phyloP scores from a whole-genome alignment of 352 stramenopile genomes.

The Phytophthora uliginosa region DNA sequence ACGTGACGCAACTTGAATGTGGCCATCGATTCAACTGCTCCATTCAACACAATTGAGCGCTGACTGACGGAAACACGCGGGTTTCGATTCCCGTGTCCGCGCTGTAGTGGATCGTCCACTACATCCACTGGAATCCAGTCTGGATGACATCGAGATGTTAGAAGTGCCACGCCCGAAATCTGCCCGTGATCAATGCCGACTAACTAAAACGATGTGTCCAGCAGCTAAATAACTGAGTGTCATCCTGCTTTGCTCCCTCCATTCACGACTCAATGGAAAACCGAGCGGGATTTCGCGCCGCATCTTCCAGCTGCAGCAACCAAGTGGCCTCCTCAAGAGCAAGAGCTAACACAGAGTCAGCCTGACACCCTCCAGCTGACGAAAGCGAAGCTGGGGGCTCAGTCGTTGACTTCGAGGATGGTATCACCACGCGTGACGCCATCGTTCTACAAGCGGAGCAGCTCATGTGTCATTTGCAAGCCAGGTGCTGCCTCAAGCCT shows the following conservation, averaged over 20 bases:
- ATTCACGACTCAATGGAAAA: not conserved
- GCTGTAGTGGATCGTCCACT: no score
- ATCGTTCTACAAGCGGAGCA: no score
- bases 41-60: not conserved
- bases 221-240: not conserved
- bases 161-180: not conserved
- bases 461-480: no score
- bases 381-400: constrained; percentile 1
- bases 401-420: no score
- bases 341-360: not conserved
- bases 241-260: not conserved
- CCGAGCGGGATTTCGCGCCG: not conserved
- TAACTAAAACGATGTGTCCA: not conserved
- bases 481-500: no score
- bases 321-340: not conserved
- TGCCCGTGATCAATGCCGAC: not conserved
- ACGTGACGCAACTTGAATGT: constrained; percentile 53
- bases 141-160: not conserved
- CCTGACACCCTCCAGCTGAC: not conserved
- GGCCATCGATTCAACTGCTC: constrained; percentile 59
- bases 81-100: not conserved
- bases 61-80: not conserved
- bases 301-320: not conserved
- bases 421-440: no score
- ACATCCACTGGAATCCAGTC: no score